Conservation (phyloP, 169 alveolate genomes). For the Pseudocohnilembus persalinus region DNA sequence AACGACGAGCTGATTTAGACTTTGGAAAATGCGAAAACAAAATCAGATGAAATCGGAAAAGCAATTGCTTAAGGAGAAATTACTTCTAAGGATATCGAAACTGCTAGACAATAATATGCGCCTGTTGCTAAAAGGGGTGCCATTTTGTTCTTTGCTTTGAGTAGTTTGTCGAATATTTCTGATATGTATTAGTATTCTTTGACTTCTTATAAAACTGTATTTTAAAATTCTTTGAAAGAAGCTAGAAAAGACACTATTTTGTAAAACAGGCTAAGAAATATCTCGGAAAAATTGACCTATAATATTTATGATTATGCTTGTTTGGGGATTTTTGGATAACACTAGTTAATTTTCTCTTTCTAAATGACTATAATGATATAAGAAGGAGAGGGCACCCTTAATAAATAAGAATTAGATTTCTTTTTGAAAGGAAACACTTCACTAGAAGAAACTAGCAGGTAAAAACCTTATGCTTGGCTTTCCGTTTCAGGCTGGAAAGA, state of each 20-base stretch:
- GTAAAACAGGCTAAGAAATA: conserved; percentile 88
- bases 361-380: conserved; percentile 94
- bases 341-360: conserved; percentile 92
- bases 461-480: conserved; percentile 90
- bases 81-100: conserved; percentile 88
- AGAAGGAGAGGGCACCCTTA: conserved; percentile 87
- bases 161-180: conserved; percentile 89
- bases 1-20: conserved; percentile 90
- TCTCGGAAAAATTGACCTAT: conserved; percentile 89
- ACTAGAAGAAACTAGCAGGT: conserved; percentile 77
- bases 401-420: conserved; percentile 90
- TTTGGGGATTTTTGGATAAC: conserved; percentile 91
- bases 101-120: conserved; percentile 76
- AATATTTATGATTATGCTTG: conserved; percentile 91
- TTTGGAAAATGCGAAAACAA: conserved; percentile 89
- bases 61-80: conserved; percentile 89
- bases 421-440: conserved; percentile 93
- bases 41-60: conserved; percentile 87
- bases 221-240: conserved; percentile 87
- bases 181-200: conserved; percentile 94
- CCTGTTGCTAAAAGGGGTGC: conserved; percentile 88
- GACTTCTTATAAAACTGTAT: conserved; percentile 88
- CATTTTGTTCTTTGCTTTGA: conserved; percentile 91
- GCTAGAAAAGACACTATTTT: conserved; percentile 91
- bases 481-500: conserved; percentile 94